phyloP scores from a whole-genome alignment of 805 yeast genomes.

The Lipomyces sp. region DNA sequence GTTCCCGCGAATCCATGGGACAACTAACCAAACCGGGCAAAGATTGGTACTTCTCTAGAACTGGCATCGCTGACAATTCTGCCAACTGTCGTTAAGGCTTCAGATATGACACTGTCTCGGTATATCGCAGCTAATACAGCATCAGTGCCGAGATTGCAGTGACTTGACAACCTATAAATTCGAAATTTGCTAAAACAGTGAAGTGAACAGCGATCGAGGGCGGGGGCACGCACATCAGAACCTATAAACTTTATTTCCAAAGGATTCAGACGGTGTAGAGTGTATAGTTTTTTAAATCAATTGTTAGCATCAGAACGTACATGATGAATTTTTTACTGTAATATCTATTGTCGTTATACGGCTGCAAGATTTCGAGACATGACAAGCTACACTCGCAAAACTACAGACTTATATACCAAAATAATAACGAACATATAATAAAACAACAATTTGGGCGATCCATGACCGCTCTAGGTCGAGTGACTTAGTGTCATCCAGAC shows the following conservation, averaged over 20 bases:
- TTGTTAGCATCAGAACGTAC: too few relatives aligned
- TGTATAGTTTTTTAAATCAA: too few relatives aligned
- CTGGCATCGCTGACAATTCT: slow-evolving; percentile 10
- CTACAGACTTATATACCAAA: neutral
- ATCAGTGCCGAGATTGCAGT: too few relatives aligned
- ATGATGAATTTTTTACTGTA: too few relatives aligned
- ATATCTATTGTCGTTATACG: too few relatives aligned
- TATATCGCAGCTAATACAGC: neutral
- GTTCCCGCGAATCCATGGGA: neutral
- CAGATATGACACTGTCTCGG: neutral
- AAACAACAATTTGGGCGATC: neutral
- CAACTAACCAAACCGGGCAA: slow-evolving; percentile 30
- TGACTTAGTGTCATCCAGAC: neutral
- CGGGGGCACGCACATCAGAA: neutral
- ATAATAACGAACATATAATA: neutral
- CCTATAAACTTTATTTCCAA: neutral
- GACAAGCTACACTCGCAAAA: neutral
- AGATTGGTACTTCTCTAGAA: slow-evolving; percentile 25
- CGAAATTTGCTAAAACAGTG: too few relatives aligned
- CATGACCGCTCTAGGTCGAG: neutral
- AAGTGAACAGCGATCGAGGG: too few relatives aligned
- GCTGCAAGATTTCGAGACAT: neutral
- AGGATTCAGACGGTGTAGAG: too few relatives aligned
- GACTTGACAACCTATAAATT: too few relatives aligned
- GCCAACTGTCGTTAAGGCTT: neutral